Evolutionary conservation across 306 rosid genomes (phyloP), one percentile per base, ranked within the genome.

Genomic region (Sesbania bispinosa): DNA sequence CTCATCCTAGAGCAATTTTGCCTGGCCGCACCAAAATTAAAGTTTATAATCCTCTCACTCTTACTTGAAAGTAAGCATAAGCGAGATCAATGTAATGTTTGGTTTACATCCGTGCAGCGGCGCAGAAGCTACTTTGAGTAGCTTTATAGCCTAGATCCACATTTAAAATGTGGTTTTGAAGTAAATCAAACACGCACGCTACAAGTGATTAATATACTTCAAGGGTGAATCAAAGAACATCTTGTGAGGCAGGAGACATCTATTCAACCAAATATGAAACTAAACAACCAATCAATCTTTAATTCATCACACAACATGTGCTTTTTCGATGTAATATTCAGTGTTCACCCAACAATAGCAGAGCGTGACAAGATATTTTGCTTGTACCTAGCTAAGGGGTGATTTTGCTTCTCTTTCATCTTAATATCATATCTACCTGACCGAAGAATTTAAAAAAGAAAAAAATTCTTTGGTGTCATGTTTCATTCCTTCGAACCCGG

Each of bases 391-490:
- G 27, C n/a, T n/a, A n/a, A n/a, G 13, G 11, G 46, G 8, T 11
- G 18, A 48, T 51, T 46, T 59, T 71, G 48, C 53, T 62, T 36
- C 54, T 10, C n/a, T 36, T 38, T 30, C 45, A 50, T 62, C 78
- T 35, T 48, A 61, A 39, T 27, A 4, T 33, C 11, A 8, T 10
- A 8, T 60, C 60, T 30, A 54, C 16, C 32, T 11, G 14, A 52
- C 58, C 3, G 1, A 18, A 21, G 5, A 15, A 11, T 29, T 52
- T 63, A 1, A 24, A 11, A 7, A 16, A 13, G 38, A 47, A 39
- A 21, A 18, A 1, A n/a, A n/a, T n/a, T 13, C 18, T 8, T 4
- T 4, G 13, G 9, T 48, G 42, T 38, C 21, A 36, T 35, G 54
- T 57, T 11, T 23, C 58, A 50, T 21, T 20, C 45, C 66, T 51